Conservation (phyloP, 1,284 basidiomycete species). For the Ustilago loliicola region DNA sequence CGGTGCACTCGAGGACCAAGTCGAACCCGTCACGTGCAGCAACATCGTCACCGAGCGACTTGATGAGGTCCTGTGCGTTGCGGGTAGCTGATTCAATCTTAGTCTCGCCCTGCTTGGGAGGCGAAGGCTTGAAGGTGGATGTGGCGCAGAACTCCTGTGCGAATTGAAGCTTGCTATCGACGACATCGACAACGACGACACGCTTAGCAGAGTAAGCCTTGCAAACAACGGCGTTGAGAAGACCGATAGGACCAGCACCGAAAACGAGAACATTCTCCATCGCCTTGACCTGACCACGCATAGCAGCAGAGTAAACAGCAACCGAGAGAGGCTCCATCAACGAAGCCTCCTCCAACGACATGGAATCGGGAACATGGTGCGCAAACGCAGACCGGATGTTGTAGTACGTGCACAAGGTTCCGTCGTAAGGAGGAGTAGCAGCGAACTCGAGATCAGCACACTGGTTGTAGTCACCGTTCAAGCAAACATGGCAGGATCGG, state of each 20-base stretch:
- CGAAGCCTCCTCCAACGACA: slow-evolving; percentile 72
- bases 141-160: slow-evolving; percentile 90
- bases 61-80: slow-evolving; percentile 73
- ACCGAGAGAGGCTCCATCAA: slow-evolving; percentile 95
- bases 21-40: slow-evolving; percentile 74
- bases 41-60: slow-evolving; percentile 72
- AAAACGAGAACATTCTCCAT: slow-evolving; percentile 75
- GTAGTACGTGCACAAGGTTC: slow-evolving; percentile 81
- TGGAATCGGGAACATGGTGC: slow-evolving; percentile 71
- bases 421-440: slow-evolving; percentile 89
- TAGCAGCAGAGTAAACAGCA: slow-evolving; percentile 87
- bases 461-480: slow-evolving; percentile 70
- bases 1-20: slow-evolving; percentile 76
- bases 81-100: slow-evolving; percentile 72
- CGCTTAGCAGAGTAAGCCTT: slow-evolving; percentile 75
- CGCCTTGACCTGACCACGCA: slow-evolving; percentile 78
- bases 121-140: slow-evolving; percentile 79
- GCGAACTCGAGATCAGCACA: slow-evolving; percentile 82
- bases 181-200: slow-evolving; percentile 76
- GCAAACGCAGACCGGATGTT: slow-evolving; percentile 67
- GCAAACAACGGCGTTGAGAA: slow-evolving; percentile 91
- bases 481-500: slow-evolving; percentile 76
- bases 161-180: slow-evolving; percentile 84
- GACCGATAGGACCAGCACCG: slow-evolving; percentile 89
- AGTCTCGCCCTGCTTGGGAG: slow-evolving; percentile 59